These are phyloP conservation scores for Boletus eberwhitei DNA, from an alignment of 768 basidiomycete species.

Conservation along the genomic window DNA sequence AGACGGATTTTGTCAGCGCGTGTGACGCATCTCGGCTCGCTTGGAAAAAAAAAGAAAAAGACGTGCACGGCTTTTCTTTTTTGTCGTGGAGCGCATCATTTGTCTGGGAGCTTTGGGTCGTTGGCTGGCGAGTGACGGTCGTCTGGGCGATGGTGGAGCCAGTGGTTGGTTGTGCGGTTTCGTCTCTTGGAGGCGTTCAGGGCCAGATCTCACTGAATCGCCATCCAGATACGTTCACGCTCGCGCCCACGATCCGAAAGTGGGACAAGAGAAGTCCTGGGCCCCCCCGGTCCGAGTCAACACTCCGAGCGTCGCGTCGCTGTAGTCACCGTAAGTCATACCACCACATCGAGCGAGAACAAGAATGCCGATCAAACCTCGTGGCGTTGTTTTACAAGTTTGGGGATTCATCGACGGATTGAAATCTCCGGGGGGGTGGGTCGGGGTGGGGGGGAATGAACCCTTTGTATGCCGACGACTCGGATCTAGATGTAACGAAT, in stretches of 20 bases:
- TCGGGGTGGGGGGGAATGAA: neutral
- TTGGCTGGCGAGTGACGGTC: neutral
- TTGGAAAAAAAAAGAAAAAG: neutral
- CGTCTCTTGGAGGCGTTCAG: too few species aligned
- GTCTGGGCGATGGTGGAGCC: too few species aligned
- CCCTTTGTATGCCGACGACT: neutral
- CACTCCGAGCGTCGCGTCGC: neutral
- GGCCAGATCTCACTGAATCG: neutral
- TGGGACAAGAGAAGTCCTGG: too few species aligned
- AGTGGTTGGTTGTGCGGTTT: too few species aligned
- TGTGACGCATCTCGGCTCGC: neutral
- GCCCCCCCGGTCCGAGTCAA: too few species aligned
- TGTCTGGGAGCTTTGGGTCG: neutral
- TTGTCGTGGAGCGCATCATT: neutral
- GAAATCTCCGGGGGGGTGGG: neutral
- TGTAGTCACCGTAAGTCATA: neutral
- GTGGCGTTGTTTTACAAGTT: neutral
- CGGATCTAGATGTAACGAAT: neutral
- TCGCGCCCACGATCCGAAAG: neutral
- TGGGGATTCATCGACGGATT: neutral
- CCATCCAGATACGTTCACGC: neutral
- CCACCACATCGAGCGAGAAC: neutral
- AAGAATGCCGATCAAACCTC: neutral
- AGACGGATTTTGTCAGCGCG: neutral
- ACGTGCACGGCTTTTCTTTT: neutral